Conservation (phyloP, 1,139 yeast species). For the Kurtzmaniella natalensis region DNA sequence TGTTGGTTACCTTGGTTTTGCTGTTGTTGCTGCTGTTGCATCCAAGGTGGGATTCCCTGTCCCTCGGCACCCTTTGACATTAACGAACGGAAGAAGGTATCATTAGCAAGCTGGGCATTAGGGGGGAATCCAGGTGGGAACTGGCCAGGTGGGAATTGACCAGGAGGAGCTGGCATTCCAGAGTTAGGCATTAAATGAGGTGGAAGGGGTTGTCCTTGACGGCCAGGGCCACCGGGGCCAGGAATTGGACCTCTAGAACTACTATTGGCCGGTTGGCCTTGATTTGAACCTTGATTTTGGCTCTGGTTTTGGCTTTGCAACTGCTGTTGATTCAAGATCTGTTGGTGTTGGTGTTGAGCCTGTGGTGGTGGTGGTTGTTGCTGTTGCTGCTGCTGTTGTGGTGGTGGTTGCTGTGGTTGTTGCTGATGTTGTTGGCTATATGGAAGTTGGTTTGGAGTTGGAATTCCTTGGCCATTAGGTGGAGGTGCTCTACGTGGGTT, state of each 20-base stretch:
- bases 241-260: too few species aligned
- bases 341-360: slow-evolving; percentile 4
- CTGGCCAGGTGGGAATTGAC: slow-evolving; percentile 8
- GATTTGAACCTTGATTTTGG: too few species aligned
- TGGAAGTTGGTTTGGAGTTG: slow-evolving; percentile 7
- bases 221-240: too few species aligned
- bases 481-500: too few species aligned
- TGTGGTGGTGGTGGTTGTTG: slow-evolving; percentile 5
- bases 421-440: slow-evolving; percentile 7
- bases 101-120: slow-evolving; percentile 23
- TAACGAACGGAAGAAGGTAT: slow-evolving; percentile 52
- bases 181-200: neutral
- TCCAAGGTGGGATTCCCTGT: slow-evolving; percentile 22
- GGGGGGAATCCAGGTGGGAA: slow-evolving; percentile 7
- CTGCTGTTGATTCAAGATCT: neutral
- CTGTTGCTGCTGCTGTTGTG: slow-evolving; percentile 6
- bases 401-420: slow-evolving; percentile 6
- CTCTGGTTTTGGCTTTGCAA: too few species aligned
- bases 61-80: slow-evolving; percentile 28
- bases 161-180: slow-evolving; percentile 3
- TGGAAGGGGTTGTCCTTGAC: slow-evolving; percentile 3
- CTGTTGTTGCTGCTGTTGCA: slow-evolving; percentile 15
- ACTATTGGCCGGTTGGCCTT: neutral
- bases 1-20: neutral
- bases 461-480: too few species aligned